Percentiles rank a stretch among this genome's conserved stretches.
Conservation (phyloP, 2,329 filamentous ascomycete species). For the Botrytis pseudocinerea region DNA sequence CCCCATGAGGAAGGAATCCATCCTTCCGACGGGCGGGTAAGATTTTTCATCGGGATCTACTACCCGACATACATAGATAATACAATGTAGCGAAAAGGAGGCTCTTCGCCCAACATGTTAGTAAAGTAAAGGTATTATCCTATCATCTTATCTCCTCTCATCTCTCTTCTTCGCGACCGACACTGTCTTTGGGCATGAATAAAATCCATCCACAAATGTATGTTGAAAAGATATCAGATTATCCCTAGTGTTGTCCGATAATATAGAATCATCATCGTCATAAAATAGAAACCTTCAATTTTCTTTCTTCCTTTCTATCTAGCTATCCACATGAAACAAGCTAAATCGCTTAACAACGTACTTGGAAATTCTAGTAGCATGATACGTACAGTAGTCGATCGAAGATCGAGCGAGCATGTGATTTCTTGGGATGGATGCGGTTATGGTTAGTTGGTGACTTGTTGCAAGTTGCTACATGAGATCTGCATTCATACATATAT, state of each 20-base stretch:
- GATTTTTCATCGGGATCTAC: not conserved
- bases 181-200: not conserved
- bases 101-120: not conserved
- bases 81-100: conserved; percentile 1
- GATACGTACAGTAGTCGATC: not conserved
- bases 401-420: not conserved
- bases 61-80: not conserved
- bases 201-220: not conserved
- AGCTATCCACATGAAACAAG: not conserved
- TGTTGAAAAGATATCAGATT: not conserved
- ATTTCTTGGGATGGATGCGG: not conserved
- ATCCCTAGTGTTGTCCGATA: too few species aligned
- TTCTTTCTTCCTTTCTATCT: not conserved
- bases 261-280: not conserved
- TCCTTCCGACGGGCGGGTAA: conserved; percentile 14
- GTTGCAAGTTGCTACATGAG: not conserved
- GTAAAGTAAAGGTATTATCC: not conserved
- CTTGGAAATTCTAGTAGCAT: not conserved
- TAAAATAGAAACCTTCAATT: not conserved
- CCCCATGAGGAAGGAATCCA: not conserved
- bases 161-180: not conserved
- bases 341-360: not conserved
- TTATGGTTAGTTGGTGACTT: not conserved
- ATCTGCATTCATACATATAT: not conserved
- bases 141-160: not conserved